Percentiles rank a stretch among this genome's conserved stretches.
Conservation (phyloP, 306 rosid genomes). For the Alnus glutinosa region DNA sequence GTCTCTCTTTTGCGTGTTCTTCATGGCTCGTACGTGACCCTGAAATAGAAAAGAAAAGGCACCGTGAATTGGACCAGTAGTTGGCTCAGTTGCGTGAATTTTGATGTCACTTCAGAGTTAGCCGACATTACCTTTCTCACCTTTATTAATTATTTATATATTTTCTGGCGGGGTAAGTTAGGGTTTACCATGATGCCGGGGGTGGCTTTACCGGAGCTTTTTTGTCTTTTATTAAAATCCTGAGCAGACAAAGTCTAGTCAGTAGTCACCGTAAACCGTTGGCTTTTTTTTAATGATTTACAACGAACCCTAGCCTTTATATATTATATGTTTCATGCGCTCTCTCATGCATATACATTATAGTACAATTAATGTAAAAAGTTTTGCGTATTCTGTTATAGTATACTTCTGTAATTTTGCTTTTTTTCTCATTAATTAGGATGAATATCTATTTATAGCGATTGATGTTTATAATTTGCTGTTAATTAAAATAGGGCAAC, state of each 20-base stretch:
- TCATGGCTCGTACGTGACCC: constrained; percentile 19
- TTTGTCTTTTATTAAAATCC: not conserved
- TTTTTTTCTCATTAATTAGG: too few species aligned
- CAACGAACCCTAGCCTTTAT: too few species aligned
- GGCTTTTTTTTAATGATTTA: not conserved
- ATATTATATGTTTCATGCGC: too few species aligned
- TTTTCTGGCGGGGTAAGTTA: constrained; percentile 10
- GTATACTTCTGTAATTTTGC: too few species aligned
- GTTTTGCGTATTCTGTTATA: too few species aligned
- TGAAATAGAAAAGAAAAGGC: constrained; percentile 6
- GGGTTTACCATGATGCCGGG: not conserved
- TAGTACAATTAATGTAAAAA: too few species aligned
- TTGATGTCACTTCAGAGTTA: constrained; percentile 37
- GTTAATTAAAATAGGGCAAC: too few species aligned
- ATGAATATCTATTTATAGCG: too few species aligned
- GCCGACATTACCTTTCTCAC: constrained; percentile 28
- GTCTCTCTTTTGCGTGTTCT: not conserved
- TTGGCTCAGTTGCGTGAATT: constrained; percentile 31
- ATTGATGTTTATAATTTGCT: too few species aligned
- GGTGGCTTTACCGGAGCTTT: not conserved
- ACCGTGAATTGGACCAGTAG: constrained; percentile 5
- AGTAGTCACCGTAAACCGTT: not conserved
- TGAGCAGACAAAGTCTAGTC: too few species aligned
- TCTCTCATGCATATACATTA: too few species aligned
- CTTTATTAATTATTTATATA: not conserved